Evolutionary conservation across 371 early-diverging fungal species (phyloP), one percentile per base, ranked within the genome.

Genomic region (Gilbertella persicaria): DNA sequence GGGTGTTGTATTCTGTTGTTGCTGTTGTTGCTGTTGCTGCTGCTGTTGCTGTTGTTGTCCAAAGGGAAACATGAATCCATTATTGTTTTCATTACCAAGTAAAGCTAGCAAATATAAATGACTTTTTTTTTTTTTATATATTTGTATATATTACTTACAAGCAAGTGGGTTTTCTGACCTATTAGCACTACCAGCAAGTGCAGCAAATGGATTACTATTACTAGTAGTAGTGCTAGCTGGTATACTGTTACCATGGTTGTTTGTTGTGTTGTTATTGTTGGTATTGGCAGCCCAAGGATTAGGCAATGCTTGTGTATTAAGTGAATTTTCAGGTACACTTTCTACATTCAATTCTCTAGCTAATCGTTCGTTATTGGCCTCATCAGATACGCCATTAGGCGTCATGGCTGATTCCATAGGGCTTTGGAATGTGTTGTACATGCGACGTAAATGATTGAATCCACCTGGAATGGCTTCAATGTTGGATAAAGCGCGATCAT

Each of bases 401-500:
- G 38, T 13, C 26, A 57, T 20, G 13, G 85, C 84, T 28, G 71
- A 71, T 19, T 83, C 83, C 68, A 90, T 71, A 24, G 92, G 91
- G 54, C 86, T 83, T 60, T 89, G 90, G 48, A 90, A 61, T 38
- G 74, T 82, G 46, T 84, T 79, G 64, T 92, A 91, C 84, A 93
- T 85, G 38, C 88, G 71, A 45, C 85, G 84, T 51, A 93, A 76
- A 66, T 91, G 90, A 45, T 91, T 89, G 59, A 88, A 92, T 36
- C 94, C 94, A 33, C 93, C 93, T 2, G 94, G 94, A 43, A 88
- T 70, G 12, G 78, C 78, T 62, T 93, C 94, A 53, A 93, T 78
- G 55, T 92, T 92, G n/a, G 90, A 86, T 33, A 93, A 70, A 19
- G 90, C 92, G 28, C 92, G 85, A 64, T 93, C 94, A 59, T 91